Percentiles rank a stretch among this genome's conserved stretches.
Evolutionary conservation across 2,329 filamentous ascomycete genomes (phyloP).

Genomic region (Phyllosticta capitalensis): DNA sequence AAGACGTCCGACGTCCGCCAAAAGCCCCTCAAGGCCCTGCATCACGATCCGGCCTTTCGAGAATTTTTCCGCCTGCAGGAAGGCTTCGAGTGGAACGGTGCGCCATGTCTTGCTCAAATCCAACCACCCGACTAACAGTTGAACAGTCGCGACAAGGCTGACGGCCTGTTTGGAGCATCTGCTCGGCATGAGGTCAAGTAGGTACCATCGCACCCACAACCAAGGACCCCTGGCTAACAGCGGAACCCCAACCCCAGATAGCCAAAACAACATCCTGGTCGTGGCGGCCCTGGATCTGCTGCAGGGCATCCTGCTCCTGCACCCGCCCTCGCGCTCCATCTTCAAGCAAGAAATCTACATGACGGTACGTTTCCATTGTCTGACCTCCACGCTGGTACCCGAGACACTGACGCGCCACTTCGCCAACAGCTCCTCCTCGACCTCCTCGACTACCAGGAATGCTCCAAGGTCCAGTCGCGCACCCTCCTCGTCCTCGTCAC

Average conservation of each 20-base stretch:
- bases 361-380: conserved; percentile 53
- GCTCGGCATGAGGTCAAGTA: conserved; percentile 62
- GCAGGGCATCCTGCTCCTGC: conserved; percentile 78
- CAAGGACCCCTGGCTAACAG: conserved; percentile 2
- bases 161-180: conserved; percentile 79
- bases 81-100: conserved; percentile 92
- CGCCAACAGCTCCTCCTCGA: conserved; percentile 68
- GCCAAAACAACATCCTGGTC: conserved; percentile 80
- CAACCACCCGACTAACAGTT: background rate
- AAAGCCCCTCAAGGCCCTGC: conserved; percentile 55
- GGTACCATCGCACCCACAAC: conserved; percentile 15
- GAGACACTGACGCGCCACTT: background rate
- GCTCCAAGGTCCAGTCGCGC: conserved; percentile 81
- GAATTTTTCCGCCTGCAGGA: conserved; percentile 97
- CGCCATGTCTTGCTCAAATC: conserved; percentile 12
- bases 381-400: background rate
- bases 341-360: conserved; percentile 89
- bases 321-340: conserved; percentile 78
- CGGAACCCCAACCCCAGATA: conserved; percentile 40
- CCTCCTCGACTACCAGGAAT: conserved; percentile 82
- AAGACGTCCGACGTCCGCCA: conserved; percentile 19
- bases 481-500: conserved; percentile 85
- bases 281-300: conserved; percentile 80
- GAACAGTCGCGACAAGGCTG: conserved; percentile 65
- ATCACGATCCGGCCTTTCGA: conserved; percentile 77